Conservation (phyloP, 768 basidiomycete genomes). For the Xerocomellus dryophilus region DNA sequence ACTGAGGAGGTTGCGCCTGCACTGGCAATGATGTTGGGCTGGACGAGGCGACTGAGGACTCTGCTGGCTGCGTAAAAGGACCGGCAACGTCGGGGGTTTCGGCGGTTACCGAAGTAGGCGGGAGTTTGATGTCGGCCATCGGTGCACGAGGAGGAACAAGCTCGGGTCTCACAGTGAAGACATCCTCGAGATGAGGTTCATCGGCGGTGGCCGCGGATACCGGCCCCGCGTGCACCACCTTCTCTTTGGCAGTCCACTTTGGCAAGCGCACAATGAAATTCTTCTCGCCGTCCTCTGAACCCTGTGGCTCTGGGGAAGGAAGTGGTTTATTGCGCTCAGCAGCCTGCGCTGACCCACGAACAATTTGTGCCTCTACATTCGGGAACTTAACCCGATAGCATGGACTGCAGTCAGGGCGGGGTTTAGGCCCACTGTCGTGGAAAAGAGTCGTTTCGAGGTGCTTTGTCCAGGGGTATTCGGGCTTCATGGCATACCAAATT, state of each 20-base stretch:
- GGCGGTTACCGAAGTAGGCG: constrained; percentile 27
- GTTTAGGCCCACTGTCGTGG: constrained; percentile 56
- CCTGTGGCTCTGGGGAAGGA: constrained; percentile 19
- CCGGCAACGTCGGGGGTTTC: constrained; percentile 1
- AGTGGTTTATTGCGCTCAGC: constrained; percentile 12
- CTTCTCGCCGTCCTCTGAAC: constrained; percentile 45
- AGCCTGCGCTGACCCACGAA: constrained; percentile 36
- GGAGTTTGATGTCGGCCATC: constrained; percentile 26
- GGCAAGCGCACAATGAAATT: constrained; percentile 57
- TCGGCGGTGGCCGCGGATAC: constrained; percentile 27
- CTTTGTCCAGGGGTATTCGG: constrained; percentile 81
- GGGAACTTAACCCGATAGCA: constrained; percentile 64
- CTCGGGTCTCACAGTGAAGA: constrained; percentile 55
- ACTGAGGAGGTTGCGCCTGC: constrained; percentile 12
- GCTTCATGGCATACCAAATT: constrained; percentile 71
- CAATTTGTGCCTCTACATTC: constrained; percentile 41
- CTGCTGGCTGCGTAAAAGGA: constrained; percentile 11
- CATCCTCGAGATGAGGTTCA: constrained; percentile 49
- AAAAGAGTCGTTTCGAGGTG: constrained; percentile 75
- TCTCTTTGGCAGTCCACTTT: constrained; percentile 37
- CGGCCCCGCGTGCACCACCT: constrained; percentile 11
- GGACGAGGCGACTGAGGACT: constrained; percentile 7
- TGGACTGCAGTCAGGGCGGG: constrained; percentile 53
- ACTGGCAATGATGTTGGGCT: constrained; percentile 6
- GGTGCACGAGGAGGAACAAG: constrained; percentile 34